Conservation (phyloP, 2,329 filamentous ascomycete genomes). For the Septoria linicola region DNA sequence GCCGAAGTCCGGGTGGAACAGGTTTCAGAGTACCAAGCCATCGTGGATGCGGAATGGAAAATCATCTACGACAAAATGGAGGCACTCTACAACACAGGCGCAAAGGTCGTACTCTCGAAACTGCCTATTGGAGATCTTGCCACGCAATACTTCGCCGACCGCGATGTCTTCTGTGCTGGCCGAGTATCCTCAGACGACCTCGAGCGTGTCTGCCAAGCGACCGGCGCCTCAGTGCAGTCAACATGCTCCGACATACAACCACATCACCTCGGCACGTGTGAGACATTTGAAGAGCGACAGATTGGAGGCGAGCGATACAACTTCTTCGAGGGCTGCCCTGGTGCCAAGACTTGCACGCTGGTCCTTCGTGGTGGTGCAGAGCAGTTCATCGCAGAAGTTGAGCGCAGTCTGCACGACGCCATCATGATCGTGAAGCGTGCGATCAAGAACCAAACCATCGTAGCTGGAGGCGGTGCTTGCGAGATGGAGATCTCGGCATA, state of each 20-base stretch:
- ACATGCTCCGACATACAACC: constrained; percentile 93
- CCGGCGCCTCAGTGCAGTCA: constrained; percentile 86
- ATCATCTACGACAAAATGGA: constrained; percentile 99
- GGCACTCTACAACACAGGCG: constrained; percentile 86
- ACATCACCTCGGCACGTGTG: constrained; percentile 82
- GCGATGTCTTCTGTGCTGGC: constrained; percentile 96
- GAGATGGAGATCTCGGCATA: constrained; percentile 98
- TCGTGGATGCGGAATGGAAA: constrained; percentile 98
- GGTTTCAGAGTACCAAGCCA: constrained; percentile 98
- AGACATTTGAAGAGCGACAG: constrained; percentile 88
- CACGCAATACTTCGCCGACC: constrained; percentile 92
- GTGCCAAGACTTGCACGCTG: constrained; percentile 94
- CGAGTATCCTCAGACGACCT: constrained; percentile 89
- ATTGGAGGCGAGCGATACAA: constrained; percentile 98
- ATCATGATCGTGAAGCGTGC: constrained; percentile 99
- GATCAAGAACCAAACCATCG: constrained; percentile 90
- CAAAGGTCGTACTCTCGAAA: constrained; percentile 96
- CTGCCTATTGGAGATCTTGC: constrained; percentile 95
- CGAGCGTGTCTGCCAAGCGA: constrained; percentile 93
- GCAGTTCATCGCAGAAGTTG: constrained; percentile 98
- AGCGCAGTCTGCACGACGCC: constrained; percentile 94
- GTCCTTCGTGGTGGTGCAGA: constrained; percentile 94
- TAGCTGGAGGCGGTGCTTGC: constrained; percentile 87
- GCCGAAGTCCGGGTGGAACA: constrained; percentile 97
- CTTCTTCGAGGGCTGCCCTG: constrained; percentile 94